A percentile compares a stretch with the other conserved stretches of the same genome.
phyloP scores from a whole-genome alignment of 2,329 filamentous ascomycete species.

The Diaporthe aspalathi region DNA sequence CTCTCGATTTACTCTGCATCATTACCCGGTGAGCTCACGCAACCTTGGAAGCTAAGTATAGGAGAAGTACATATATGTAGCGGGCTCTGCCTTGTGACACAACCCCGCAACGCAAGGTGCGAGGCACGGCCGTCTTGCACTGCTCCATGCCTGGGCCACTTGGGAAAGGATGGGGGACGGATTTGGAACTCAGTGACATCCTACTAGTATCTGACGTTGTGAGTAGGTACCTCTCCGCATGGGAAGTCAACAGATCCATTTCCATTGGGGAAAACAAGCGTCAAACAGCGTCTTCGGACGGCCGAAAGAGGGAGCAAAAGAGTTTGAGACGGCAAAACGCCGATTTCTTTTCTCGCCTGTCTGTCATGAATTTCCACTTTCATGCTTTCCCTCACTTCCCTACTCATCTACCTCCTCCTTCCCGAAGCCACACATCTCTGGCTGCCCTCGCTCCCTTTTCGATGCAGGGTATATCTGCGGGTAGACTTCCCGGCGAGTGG shows the following conservation, averaged over 20 bases:
- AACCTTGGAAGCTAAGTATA: no score
- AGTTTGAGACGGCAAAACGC: neutral
- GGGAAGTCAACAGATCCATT: neutral
- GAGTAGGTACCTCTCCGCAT: neutral
- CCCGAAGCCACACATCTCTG: neutral
- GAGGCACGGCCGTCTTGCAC: neutral
- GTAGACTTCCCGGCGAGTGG: neutral
- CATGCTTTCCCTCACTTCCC: no score
- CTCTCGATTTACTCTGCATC: neutral
- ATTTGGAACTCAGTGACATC: neutral
- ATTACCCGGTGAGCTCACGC: no score
- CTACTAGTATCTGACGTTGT: neutral
- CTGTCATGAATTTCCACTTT: neutral
- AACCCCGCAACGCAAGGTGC: neutral
- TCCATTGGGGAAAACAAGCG: neutral
- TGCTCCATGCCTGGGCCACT: neutral
- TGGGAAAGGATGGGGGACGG: no score
- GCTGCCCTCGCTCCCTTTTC: neutral
- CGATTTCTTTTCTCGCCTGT: neutral
- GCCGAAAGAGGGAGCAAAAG: neutral
- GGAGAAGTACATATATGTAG: no score
- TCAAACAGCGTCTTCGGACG: neutral
- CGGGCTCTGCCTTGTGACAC: neutral
- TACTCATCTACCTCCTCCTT: neutral
- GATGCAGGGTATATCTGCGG: neutral